phyloP scores from a whole-genome alignment of 176 grass and related monocot genomes.

The Aegilops bicornis region DNA sequence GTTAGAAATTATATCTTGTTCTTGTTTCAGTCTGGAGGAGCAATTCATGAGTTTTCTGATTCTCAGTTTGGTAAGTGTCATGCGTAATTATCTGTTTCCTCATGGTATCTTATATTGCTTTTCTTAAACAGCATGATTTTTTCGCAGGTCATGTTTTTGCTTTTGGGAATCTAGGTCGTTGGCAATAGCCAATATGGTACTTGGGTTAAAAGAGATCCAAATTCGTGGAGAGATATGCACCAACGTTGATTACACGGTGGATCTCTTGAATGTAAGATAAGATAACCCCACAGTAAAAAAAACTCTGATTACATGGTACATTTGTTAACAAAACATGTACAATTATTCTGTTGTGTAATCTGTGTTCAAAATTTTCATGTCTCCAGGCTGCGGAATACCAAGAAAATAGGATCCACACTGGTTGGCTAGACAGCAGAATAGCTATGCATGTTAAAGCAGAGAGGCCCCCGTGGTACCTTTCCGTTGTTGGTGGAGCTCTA shows the following conservation, averaged over 20 bases:
- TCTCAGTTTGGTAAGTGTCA: slow-evolving; percentile 88
- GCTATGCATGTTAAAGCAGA: slow-evolving; percentile 94
- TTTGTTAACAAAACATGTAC: no score
- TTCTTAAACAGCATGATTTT: slow-evolving; percentile 32
- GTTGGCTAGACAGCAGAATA: slow-evolving; percentile 96
- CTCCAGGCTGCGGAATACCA: slow-evolving; percentile 67
- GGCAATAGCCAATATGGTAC: slow-evolving; percentile 92
- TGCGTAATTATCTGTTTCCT: slow-evolving; percentile 1
- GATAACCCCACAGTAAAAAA: not conserved
- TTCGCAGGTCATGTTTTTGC: slow-evolving; percentile 88
- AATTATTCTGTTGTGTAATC: not conserved
- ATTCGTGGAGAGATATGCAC: slow-evolving; percentile 84
- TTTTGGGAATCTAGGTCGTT: slow-evolving; percentile 82
- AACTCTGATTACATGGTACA: not conserved
- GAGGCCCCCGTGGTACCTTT: slow-evolving; percentile 98
- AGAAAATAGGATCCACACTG: slow-evolving; percentile 91
- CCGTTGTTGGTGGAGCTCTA: slow-evolving; percentile 87
- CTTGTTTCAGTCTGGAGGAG: slow-evolving; percentile 86
- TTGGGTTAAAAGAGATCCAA: slow-evolving; percentile 96
- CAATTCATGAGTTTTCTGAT: slow-evolving; percentile 98
- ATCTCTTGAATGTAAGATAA: slow-evolving; percentile 91
- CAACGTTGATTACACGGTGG: slow-evolving; percentile 96
- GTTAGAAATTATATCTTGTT: slow-evolving; percentile 23
- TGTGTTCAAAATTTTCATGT: slow-evolving; percentile 22
- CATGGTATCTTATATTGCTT: slow-evolving; percentile 12